A percentile compares a stretch with the other conserved stretches of the same genome.
Conservation (phyloP, 192 early-diverging fungal species). For the Phlyctochytrium planicorne region DNA sequence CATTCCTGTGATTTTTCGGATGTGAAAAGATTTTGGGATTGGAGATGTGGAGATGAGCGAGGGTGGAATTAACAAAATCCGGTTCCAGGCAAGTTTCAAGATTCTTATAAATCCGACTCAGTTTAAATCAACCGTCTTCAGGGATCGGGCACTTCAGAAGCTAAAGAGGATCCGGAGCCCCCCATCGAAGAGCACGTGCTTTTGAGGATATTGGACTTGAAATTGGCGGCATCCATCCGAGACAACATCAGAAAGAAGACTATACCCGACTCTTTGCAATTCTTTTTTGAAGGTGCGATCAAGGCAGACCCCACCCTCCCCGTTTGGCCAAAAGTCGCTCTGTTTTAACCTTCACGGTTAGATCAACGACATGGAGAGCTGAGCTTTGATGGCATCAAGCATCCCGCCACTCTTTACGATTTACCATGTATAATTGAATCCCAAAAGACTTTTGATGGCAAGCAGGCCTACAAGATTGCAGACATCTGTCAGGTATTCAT, state of each 20-base stretch:
- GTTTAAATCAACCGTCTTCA: too few relatives aligned
- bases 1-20: too few relatives aligned
- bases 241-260: slow-evolving; percentile 49
- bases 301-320: too few relatives aligned
- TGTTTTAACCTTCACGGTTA: neutral
- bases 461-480: slow-evolving; percentile 82
- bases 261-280: slow-evolving; percentile 47
- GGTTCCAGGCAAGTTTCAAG: too few relatives aligned
- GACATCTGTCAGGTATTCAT: slow-evolving; percentile 77
- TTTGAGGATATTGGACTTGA: slow-evolving; percentile 61
- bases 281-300: slow-evolving; percentile 34
- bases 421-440: slow-evolving; percentile 83
- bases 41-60: too few relatives aligned
- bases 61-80: too few relatives aligned
- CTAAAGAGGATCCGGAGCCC: slow-evolving; percentile 66
- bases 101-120: too few relatives aligned
- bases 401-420: slow-evolving; percentile 73
- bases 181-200: slow-evolving; percentile 84
- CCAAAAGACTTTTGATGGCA: slow-evolving; percentile 82
- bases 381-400: slow-evolving; percentile 49
- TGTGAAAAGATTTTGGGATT: too few relatives aligned
- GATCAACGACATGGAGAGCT: slow-evolving; percentile 59
- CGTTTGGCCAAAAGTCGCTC: too few relatives aligned
- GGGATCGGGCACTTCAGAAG: slow-evolving; percentile 26
- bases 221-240: slow-evolving; percentile 39